Percentiles rank a stretch among this genome's conserved stretches.
Conservation (phyloP, 768 basidiomycete genomes). For the Amanita thiersii region DNA sequence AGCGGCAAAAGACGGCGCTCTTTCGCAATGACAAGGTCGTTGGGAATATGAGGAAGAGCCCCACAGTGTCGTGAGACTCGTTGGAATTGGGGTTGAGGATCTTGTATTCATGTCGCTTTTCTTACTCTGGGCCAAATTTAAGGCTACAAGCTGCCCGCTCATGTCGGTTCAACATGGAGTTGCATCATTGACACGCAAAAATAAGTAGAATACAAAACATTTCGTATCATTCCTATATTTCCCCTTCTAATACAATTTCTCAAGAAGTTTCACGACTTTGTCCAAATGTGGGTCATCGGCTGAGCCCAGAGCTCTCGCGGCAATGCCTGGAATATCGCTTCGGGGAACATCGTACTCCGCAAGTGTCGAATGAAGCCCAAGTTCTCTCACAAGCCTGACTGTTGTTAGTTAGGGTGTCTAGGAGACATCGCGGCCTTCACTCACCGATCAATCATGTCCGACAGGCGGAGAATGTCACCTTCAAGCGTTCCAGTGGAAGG, state of each 20-base stretch:
- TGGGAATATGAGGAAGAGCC: no score
- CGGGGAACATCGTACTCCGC: constrained; percentile 57
- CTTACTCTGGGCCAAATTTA: no score
- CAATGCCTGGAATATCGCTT: constrained; percentile 45
- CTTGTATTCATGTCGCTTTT: no score
- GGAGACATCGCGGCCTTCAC: constrained; percentile 19
- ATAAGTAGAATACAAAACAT: no score
- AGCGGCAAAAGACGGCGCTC: no score
- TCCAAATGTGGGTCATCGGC: constrained; percentile 29
- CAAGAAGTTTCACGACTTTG: constrained; percentile 41
- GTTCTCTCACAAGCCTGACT: constrained; percentile 45
- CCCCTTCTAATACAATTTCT: constrained; percentile 28
- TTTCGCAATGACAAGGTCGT: neutral
- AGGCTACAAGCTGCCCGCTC: no score
- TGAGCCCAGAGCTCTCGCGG: constrained; percentile 36
- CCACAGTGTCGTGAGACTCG: no score
- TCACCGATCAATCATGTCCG: constrained; percentile 47
- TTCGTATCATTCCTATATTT: no score
- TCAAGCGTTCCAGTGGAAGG: constrained; percentile 57
- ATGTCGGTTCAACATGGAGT: no score
- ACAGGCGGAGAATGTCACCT: constrained; percentile 50
- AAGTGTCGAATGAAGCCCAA: constrained; percentile 54
- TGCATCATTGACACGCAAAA: no score
- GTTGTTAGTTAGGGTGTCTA: neutral
- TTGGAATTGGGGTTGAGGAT: no score